Conservation (phyloP, 2,329 filamentous ascomycete species). For the Aspergillus ustus region DNA sequence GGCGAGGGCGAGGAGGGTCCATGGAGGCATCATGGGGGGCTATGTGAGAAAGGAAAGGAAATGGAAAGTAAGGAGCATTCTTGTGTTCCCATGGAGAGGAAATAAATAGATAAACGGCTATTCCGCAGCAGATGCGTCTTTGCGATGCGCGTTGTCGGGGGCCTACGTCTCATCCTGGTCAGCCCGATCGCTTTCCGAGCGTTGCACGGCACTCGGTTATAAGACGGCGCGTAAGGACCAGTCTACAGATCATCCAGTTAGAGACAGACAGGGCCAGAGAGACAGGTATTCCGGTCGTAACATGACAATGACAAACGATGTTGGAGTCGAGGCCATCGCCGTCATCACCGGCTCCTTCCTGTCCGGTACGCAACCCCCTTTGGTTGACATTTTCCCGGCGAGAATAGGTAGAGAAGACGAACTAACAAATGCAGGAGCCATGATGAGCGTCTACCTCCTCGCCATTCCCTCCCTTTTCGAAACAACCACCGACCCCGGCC, state of each 20-base stretch:
- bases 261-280: too few species aligned
- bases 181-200: slow-evolving; percentile 3
- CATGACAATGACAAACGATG: not conserved
- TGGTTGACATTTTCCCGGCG: too few species aligned
- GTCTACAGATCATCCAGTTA: too few species aligned
- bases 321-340: slow-evolving; percentile 1
- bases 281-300: too few species aligned
- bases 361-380: not conserved
- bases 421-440: not conserved
- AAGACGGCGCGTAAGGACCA: not conserved
- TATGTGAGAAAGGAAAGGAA: too few species aligned
- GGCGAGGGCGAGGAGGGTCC: not conserved
- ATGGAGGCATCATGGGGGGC: not conserved
- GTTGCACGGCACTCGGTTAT: not conserved
- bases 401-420: too few species aligned
- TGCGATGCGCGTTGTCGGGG: not conserved
- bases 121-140: not conserved
- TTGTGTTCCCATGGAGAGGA: too few species aligned
- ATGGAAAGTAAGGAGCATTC: too few species aligned
- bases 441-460: slow-evolving; percentile 2
- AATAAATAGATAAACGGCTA: not conserved
- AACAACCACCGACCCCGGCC: not conserved
- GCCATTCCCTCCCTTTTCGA: not conserved
- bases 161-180: too few species aligned
- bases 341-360: slow-evolving; percentile 4